phyloP scores from a whole-genome alignment of 345 rosid species.

The Bretschneidera sinensis region DNA sequence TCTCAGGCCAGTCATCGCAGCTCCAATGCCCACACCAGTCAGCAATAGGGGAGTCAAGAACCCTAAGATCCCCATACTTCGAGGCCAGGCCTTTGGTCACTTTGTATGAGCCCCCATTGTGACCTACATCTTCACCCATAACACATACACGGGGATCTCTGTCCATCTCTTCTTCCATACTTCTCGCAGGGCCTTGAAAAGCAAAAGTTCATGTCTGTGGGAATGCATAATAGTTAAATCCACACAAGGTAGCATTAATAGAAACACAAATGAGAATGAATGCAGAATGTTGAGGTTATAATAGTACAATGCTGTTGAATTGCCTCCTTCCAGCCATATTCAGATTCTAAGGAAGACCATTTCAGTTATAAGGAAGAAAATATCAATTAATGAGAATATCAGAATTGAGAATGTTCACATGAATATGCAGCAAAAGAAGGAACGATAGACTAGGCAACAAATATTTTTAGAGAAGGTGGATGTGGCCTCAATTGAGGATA shows the following conservation, averaged over 20 bases:
- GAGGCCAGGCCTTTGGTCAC: conserved; percentile 75
- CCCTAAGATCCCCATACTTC: conserved; percentile 86
- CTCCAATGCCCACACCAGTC: conserved; percentile 98
- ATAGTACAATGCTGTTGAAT: too few species aligned
- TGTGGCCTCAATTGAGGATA: too few species aligned
- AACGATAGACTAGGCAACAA: too few species aligned
- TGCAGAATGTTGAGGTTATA: neutral
- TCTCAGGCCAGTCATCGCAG: conserved; percentile 91
- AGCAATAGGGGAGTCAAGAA: conserved; percentile 92
- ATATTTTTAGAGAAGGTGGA: too few species aligned
- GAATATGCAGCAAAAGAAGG: neutral
- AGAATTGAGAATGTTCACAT: neutral
- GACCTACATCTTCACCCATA: conserved; percentile 99
- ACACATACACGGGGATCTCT: conserved; percentile 80
- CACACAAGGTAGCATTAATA: neutral
- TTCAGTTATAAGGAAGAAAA: neutral
- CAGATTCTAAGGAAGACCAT: neutral
- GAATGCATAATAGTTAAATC: neutral
- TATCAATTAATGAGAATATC: neutral
- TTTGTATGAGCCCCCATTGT: conserved; percentile 94
- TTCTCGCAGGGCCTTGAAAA: conserved; percentile 86
- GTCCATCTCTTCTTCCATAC: conserved; percentile 98
- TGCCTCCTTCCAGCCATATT: neutral
- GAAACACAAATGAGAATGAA: neutral
- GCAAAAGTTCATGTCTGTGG: conserved; percentile 77